These are phyloP conservation scores for Tuber microsphaerosporum DNA, from an alignment of 495 filamentous ascomycete species.

Conservation along the genomic window DNA sequence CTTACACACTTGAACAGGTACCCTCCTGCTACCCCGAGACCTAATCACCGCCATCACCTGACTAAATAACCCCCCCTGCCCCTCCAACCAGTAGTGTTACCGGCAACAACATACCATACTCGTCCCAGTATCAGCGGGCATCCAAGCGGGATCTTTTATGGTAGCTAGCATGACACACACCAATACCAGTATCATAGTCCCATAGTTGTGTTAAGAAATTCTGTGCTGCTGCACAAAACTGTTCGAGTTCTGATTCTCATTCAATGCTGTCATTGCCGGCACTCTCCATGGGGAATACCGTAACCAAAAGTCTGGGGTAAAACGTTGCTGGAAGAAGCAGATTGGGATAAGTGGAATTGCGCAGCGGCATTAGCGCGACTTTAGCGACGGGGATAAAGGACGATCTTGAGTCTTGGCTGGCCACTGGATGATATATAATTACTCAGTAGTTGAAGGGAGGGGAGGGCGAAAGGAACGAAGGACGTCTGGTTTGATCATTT, in stretches of 20 bases:
- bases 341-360: not conserved
- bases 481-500: not conserved
- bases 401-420: not conserved
- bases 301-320: conserved; percentile 4
- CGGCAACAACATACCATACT: too few species aligned
- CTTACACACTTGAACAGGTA: not conserved
- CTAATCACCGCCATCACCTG: not conserved
- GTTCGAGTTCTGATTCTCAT: not conserved
- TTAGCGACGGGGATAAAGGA: not conserved
- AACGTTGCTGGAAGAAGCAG: not conserved
- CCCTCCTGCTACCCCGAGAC: too few species aligned
- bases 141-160: not conserved
- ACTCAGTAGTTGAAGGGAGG: not conserved
- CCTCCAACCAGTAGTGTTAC: too few species aligned
- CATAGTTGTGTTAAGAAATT: not conserved
- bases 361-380: not conserved
- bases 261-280: not conserved
- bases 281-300: not conserved
- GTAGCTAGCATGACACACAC: not conserved
- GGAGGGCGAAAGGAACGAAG: not conserved
- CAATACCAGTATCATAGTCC: not conserved
- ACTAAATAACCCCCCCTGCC: not conserved
- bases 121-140: too few species aligned
- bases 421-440: not conserved
- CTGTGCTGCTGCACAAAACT: not conserved